Evolutionary conservation across 2,329 filamentous ascomycete species (phyloP).

Genomic region (Pezicula neosporulosa): DNA sequence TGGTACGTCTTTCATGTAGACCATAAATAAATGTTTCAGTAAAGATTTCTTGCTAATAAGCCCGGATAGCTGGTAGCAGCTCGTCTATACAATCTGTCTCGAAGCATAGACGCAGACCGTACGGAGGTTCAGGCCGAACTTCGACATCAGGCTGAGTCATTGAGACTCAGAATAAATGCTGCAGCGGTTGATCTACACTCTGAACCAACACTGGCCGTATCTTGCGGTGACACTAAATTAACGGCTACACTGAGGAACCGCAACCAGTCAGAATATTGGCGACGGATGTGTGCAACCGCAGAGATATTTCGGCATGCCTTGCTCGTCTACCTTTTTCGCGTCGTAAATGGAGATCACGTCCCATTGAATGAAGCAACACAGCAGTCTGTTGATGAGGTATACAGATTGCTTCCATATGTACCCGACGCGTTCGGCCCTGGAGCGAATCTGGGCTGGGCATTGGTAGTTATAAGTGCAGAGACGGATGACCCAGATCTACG

Average conservation of each 20-base stretch:
- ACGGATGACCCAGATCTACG: not conserved
- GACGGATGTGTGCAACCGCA: not conserved
- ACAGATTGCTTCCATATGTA: not conserved
- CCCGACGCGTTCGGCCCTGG: not conserved
- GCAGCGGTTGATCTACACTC: not conserved
- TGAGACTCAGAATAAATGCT: too few species aligned
- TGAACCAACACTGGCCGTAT: not conserved
- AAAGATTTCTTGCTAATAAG: not conserved
- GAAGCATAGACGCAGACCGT: too few species aligned
- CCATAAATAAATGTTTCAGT: too few species aligned
- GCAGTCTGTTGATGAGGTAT: not conserved
- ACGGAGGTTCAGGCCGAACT: too few species aligned
- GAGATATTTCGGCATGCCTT: not conserved
- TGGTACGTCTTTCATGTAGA: not conserved
- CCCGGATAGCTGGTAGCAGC: not conserved
- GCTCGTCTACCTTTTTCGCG: not conserved
- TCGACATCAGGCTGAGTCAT: too few species aligned
- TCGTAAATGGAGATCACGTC: not conserved
- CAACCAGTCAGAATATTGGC: not conserved
- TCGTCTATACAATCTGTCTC: not conserved
- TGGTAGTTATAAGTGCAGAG: not conserved
- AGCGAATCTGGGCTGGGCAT: not conserved
- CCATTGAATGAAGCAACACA: not conserved
- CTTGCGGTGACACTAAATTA: not conserved
- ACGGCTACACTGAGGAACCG: too few species aligned